phyloP scores from a whole-genome alignment of 306 rosid genomes.

The Myrica gale region DNA sequence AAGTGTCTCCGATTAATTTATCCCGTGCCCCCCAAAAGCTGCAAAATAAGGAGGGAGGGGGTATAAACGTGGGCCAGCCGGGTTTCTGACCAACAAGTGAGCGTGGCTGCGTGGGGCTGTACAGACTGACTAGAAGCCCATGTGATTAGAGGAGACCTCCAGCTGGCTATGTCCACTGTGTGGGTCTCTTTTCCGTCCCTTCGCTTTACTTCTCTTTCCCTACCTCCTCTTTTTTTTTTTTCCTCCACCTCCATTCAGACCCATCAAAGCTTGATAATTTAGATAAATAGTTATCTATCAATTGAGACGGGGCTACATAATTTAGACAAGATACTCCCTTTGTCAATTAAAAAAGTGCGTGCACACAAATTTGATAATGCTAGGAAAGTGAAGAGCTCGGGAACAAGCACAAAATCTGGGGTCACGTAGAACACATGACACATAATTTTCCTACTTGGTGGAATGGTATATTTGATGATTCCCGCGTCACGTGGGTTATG shows the following conservation, averaged over 20 bases:
- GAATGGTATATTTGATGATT: neutral
- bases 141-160: slow-evolving; percentile 60
- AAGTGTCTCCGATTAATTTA: slow-evolving; percentile 4
- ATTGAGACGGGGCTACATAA: no score
- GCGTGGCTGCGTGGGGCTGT: no score
- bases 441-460: neutral
- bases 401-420: neutral
- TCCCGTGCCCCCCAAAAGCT: neutral
- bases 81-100: slow-evolving; percentile 11
- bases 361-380: no score
- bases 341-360: no score
- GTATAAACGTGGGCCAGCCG: slow-evolving; percentile 31
- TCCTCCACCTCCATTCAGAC: no score
- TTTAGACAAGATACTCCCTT: no score
- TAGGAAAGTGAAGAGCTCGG: no score
- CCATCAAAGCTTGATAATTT: no score
- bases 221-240: no score
- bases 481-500: slow-evolving; percentile 27
- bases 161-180: slow-evolving; percentile 53
- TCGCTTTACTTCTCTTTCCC: slow-evolving; percentile 2
- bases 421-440: no score
- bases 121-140: slow-evolving; percentile 32
- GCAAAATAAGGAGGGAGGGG: slow-evolving; percentile 1
- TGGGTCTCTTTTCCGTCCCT: slow-evolving; percentile 27
- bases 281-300: no score